Conservation (phyloP, 2,329 filamentous ascomycete species). For the Diaporthe sp. region DNA sequence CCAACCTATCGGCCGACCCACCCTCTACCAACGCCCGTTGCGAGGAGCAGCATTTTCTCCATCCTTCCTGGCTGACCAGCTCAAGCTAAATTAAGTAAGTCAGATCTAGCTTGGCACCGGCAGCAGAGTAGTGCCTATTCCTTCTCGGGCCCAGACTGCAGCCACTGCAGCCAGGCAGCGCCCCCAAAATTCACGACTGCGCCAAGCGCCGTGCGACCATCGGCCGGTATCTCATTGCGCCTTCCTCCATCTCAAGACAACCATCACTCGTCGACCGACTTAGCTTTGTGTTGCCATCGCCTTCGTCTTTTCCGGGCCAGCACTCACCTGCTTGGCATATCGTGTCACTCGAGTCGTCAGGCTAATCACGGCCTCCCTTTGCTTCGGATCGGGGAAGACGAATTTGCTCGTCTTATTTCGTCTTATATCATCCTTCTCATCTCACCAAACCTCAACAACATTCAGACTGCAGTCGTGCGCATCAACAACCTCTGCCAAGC, state of each 20-base stretch:
- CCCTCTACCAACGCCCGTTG: background rate
- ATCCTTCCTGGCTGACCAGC: conserved; percentile 14
- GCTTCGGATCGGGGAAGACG: background rate
- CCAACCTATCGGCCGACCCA: conserved; percentile 10
- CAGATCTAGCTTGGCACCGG: conserved; percentile 17
- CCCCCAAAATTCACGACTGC: background rate
- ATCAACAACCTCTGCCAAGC: background rate
- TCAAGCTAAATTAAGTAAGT: conserved; percentile 28
- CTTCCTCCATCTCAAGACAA: background rate
- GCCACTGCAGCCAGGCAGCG: conserved; percentile 5
- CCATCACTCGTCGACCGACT: background rate
- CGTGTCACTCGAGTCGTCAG: background rate
- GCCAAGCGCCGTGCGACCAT: conserved; percentile 21
- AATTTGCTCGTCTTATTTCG: background rate
- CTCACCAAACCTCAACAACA: background rate
- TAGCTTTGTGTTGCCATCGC: conserved; percentile 8
- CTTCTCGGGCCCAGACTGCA: conserved; percentile 5
- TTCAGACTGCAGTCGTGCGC: background rate
- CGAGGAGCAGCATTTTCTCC: conserved; percentile 10
- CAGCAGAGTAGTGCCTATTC: background rate
- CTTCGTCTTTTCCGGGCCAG: background rate
- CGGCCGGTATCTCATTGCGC: conserved; percentile 12
- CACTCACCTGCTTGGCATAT: background rate
- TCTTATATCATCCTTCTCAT: conserved; percentile 18
- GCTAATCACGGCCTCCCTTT: background rate